phyloP scores from a whole-genome alignment of 2,329 filamentous ascomycete species.

The Aspergillus aculeatinus region DNA sequence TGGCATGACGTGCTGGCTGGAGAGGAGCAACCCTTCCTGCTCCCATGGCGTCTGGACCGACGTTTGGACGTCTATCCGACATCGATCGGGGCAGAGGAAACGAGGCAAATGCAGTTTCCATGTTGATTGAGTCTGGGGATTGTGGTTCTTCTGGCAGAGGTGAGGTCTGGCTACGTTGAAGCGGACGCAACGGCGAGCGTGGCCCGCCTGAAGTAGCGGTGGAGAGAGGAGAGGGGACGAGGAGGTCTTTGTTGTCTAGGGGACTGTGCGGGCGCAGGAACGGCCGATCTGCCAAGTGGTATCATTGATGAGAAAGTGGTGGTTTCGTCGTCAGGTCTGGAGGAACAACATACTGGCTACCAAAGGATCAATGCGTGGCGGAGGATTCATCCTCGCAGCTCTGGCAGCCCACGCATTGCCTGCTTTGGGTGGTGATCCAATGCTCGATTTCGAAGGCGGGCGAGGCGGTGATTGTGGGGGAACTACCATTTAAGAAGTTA shows the following conservation, averaged over 20 bases:
- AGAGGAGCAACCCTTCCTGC: conserved; percentile 22
- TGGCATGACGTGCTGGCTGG: conserved; percentile 17
- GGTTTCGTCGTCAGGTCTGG: not conserved
- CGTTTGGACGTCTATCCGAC: conserved; percentile 23
- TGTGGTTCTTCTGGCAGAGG: conserved; percentile 41
- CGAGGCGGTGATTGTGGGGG: conserved; percentile 22
- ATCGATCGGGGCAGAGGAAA: conserved; percentile 48
- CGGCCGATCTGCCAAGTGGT: conserved; percentile 35
- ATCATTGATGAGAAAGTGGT: conserved; percentile 5
- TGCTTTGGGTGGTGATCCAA: conserved; percentile 24
- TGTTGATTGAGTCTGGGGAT: conserved; percentile 48
- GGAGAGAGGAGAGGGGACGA: conserved; percentile 63
- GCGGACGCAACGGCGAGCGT: conserved; percentile 41
- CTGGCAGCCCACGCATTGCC: conserved; percentile 32
- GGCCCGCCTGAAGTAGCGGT: conserved; percentile 46
- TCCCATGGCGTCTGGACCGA: conserved; percentile 22
- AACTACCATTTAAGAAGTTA: conserved; percentile 10
- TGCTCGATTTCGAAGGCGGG: conserved; percentile 29
- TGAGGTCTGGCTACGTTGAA: conserved; percentile 40
- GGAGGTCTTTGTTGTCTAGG: conserved; percentile 58
- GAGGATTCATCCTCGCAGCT: conserved; percentile 48
- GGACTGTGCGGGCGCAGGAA: conserved; percentile 57
- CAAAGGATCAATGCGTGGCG: conserved; percentile 56
- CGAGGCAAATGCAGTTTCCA: conserved; percentile 55
- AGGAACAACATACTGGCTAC: conserved; percentile 56